Evolutionary conservation across 305 asterid genomes (phyloP).

Genomic region (Fraxinus platypoda): DNA sequence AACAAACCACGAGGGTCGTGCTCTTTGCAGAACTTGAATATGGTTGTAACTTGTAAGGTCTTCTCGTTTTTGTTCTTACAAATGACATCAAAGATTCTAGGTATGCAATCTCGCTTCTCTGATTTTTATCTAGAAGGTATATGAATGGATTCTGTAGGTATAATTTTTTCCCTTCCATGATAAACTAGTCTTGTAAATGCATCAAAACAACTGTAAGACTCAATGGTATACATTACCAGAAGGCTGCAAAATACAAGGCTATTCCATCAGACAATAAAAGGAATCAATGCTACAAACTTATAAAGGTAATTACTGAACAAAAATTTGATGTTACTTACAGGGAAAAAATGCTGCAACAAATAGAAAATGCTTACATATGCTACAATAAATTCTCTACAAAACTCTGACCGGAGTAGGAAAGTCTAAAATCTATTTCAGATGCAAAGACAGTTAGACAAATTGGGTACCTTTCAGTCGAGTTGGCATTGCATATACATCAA

Average conservation of each 20-base stretch:
- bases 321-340: conserved; percentile 41
- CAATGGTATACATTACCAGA: background rate
- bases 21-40: background rate
- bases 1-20: background rate
- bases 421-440: background rate
- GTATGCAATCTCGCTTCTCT: background rate
- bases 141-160: background rate
- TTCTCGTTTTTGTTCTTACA: background rate
- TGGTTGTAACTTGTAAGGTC: background rate
- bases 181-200: background rate
- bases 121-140: background rate
- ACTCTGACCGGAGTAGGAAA: conserved; percentile 15
- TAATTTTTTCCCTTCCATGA: background rate
- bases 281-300: conserved; percentile 19
- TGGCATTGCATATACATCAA: conserved; percentile 17
- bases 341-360: conserved; percentile 34
- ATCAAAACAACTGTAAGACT: background rate
- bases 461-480: conserved; percentile 27
- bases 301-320: conserved; percentile 19
- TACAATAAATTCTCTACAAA: conserved; percentile 31
- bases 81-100: background rate
- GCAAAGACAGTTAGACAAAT: conserved; percentile 15
- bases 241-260: background rate
- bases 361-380: conserved; percentile 18
- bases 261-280: background rate